phyloP scores from a whole-genome alignment of 352 stramenopile genomes.

The Sclerospora graminicola region DNA sequence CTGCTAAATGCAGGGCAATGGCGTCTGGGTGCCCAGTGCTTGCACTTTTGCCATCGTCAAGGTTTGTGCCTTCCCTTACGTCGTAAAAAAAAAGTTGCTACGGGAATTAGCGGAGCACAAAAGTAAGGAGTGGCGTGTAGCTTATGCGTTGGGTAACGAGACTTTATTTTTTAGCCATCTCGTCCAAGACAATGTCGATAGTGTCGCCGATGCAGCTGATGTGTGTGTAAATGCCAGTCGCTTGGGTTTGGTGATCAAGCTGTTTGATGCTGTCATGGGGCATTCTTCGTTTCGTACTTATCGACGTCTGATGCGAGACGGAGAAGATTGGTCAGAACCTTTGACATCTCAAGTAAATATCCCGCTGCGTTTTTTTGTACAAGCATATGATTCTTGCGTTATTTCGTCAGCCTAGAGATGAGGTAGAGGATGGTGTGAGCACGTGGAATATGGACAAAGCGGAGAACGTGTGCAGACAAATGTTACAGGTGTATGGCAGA shows the following conservation, averaged over 20 bases:
- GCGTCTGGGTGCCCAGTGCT: constrained; percentile 42
- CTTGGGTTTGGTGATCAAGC: constrained; percentile 38
- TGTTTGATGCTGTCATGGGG: constrained; percentile 38
- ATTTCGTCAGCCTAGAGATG: constrained; percentile 28
- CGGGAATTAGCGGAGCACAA: constrained; percentile 20
- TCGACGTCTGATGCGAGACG: constrained; percentile 10
- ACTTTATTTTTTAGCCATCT: constrained; percentile 64
- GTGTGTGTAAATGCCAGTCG: constrained; percentile 44
- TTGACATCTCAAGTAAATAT: constrained; percentile 16
- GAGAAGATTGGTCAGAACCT: constrained; percentile 1
- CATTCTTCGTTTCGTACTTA: constrained; percentile 33
- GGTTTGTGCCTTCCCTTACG: constrained; percentile 53
- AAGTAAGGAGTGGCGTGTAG: constrained; percentile 59
- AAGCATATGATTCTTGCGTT: constrained; percentile 46
- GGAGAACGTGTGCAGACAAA: constrained; percentile 52
- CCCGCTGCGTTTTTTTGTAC: constrained; percentile 59
- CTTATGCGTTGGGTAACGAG: constrained; percentile 58
- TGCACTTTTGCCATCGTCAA: constrained; percentile 33
- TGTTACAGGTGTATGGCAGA: constrained; percentile 46
- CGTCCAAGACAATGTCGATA: constrained; percentile 51
- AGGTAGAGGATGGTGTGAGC: constrained; percentile 1
- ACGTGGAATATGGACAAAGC: constrained; percentile 35
- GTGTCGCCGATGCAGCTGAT: constrained; percentile 55
- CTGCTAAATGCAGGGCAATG: constrained; percentile 52
- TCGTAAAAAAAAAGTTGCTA: constrained; percentile 50